Evolutionary conservation across 2,329 filamentous ascomycete species (phyloP).

Genomic region (Cryoendolithus antarcticus): DNA sequence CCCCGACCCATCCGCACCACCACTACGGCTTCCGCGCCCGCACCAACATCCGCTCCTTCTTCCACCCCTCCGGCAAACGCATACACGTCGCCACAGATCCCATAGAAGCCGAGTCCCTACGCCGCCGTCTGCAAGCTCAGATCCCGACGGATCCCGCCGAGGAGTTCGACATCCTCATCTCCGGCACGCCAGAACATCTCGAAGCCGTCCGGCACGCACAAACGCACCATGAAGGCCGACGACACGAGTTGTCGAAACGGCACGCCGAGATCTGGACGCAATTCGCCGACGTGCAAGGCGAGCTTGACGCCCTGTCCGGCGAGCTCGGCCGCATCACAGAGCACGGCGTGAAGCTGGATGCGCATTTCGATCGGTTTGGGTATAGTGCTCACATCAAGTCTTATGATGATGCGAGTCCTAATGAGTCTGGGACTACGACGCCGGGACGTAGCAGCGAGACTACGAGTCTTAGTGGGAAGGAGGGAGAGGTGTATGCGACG

Average conservation of each 20-base stretch:
- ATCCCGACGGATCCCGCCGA: conserved; percentile 17
- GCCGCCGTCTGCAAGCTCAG: conserved; percentile 28
- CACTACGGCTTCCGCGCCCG: conserved; percentile 2
- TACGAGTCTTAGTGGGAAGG: conserved; percentile 7
- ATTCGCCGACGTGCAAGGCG: conserved; percentile 42
- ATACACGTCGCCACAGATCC: conserved; percentile 45
- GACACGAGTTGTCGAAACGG: conserved; percentile 34
- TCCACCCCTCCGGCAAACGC: conserved; percentile 43
- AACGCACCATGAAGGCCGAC: conserved; percentile 39
- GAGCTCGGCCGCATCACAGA: conserved; percentile 44
- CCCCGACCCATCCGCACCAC: neutral
- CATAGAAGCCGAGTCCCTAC: conserved; percentile 40
- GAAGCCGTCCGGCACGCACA: conserved; percentile 40
- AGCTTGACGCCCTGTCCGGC: conserved; percentile 39
- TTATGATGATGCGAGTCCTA: conserved; percentile 17
- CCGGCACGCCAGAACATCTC: conserved; percentile 40
- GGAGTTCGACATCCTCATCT: conserved; percentile 44
- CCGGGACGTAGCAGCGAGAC: no score
- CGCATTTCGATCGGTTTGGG: conserved; percentile 52
- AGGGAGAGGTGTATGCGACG: conserved; percentile 11
- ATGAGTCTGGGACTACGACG: conserved; percentile 8
- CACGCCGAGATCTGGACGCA: conserved; percentile 42
- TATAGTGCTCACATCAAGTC: conserved; percentile 44
- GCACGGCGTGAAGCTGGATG: conserved; percentile 43
- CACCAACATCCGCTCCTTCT: conserved; percentile 37